Evolutionary conservation across 345 rosid species (phyloP).

Genomic region (Cardiospermum halicacabum): DNA sequence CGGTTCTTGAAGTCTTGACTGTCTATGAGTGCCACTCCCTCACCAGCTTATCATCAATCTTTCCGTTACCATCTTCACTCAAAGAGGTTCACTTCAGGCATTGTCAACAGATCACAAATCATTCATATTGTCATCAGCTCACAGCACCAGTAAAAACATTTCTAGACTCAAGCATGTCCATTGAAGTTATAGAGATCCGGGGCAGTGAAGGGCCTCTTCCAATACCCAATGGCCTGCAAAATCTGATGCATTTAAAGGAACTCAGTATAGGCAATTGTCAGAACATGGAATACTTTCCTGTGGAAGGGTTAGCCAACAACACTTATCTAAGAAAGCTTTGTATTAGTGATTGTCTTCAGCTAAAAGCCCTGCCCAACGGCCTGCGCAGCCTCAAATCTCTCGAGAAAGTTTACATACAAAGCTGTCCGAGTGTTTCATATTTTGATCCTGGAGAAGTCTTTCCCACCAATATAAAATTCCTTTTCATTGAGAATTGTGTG

Average conservation of each 20-base stretch:
- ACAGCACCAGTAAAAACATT: background rate
- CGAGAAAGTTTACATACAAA: background rate
- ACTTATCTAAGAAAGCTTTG: too few species aligned
- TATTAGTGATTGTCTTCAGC: background rate
- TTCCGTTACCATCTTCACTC: background rate
- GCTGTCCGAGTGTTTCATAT: background rate
- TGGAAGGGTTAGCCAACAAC: too few species aligned
- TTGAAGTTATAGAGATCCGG: background rate
- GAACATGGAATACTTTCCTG: too few species aligned
- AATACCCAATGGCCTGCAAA: too few species aligned
- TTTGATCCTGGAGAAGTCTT: background rate
- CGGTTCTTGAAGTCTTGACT: slow-evolving; percentile 8
- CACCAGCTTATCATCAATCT: background rate
- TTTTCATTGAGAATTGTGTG: background rate
- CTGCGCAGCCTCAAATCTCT: slow-evolving; percentile 10
- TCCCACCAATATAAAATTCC: too few species aligned
- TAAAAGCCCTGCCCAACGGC: background rate
- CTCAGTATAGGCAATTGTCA: too few species aligned
- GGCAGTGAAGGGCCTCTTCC: background rate
- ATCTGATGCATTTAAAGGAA: too few species aligned
- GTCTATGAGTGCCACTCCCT: slow-evolving; percentile 13
- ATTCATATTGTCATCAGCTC: slow-evolving; percentile 6
- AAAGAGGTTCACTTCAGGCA: background rate
- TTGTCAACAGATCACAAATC: too few species aligned
- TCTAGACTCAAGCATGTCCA: too few species aligned